Evolutionary conservation across 164 flowering plant species (phyloP), one percentile per base, ranked within the genome.

Genomic region (Liriodendron chinense): DNA sequence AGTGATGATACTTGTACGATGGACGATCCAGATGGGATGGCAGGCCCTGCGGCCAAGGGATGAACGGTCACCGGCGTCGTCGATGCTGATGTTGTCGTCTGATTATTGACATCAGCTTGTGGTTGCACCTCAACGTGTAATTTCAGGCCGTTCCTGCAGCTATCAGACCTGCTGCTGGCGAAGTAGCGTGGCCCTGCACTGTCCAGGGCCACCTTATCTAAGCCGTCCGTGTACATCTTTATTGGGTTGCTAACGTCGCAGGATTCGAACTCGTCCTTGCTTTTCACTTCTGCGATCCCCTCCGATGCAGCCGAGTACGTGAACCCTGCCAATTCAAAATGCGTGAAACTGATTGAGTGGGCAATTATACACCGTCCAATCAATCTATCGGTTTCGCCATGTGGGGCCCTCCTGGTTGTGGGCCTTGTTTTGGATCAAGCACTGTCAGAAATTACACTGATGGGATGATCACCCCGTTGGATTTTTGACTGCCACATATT

Each of bases 181-280:
- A 94, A 94, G 85, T 86, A 94, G 50, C 96, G 88, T 59, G 77
- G 28, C n/a, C 98, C 97, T 82, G 87, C 89, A 47, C 75, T 76
- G 0, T 88, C 86, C 1, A 94, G 88, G 2, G 67, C 1, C 71
- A 91, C 75, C 65, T 78, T 78, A 22, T 85, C 79, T 12, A 90
- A 9, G 67, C 91, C 94, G 76, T 91, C 92, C 1, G 89, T 87
- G 82, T 86, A 89, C 91, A 88, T 86, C 28, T 65, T 87, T 79
- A 91, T 88, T 9, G 96, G 97, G 80, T 92, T 91, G 75, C 83
- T 76, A n/a, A 86, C 50, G 73, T 91, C 83, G 72, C 98, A 92
- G 8, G 92, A 49, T 50, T 84, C 86, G 50, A 77, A 89, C 49
- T 92, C 98, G 18, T 91, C 90, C 70, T 67, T 83, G 83, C 83